Evolutionary conservation across 1,284 basidiomycete genomes (phyloP).

Genomic region (Rhodotorula sp.): DNA sequence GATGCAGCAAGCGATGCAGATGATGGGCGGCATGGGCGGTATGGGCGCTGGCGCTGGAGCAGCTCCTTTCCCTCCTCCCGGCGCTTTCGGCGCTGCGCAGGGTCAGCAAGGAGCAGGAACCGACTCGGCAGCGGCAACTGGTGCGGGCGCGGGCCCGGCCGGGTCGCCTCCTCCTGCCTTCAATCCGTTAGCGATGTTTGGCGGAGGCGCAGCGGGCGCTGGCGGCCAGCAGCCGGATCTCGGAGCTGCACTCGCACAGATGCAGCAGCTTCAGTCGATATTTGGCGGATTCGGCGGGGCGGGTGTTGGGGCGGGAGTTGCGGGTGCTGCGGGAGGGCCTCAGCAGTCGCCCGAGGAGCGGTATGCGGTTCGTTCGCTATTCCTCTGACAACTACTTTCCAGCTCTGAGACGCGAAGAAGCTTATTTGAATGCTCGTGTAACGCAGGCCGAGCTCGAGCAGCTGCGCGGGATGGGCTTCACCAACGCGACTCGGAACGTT

Average conservation of each 20-base stretch:
- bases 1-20: conserved; percentile 71
- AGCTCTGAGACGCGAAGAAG: background rate
- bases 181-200: conserved; percentile 50
- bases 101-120: conserved; percentile 12
- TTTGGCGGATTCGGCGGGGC: conserved; percentile 22
- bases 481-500: conserved; percentile 32
- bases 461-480: conserved; percentile 38
- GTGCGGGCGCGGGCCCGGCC: conserved; percentile 9
- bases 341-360: conserved; percentile 35
- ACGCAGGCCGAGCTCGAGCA: conserved; percentile 35
- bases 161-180: conserved; percentile 40
- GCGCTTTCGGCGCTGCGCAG: conserved; percentile 46
- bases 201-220: conserved; percentile 21
- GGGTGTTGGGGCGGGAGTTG: conserved; percentile 3
- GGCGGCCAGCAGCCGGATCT: conserved; percentile 15
- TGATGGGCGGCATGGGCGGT: conserved; percentile 25
- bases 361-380: conserved; percentile 19
- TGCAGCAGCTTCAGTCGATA: conserved; percentile 29
- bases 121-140: conserved; percentile 2
- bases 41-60: background rate
- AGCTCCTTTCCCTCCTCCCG: conserved; percentile 22
- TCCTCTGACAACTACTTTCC: background rate
- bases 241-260: conserved; percentile 26
- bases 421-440: background rate
- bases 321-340: conserved; percentile 5